phyloP scores from a whole-genome alignment of 371 early-diverging fungal species.

The Haplosporangium sp. region DNA sequence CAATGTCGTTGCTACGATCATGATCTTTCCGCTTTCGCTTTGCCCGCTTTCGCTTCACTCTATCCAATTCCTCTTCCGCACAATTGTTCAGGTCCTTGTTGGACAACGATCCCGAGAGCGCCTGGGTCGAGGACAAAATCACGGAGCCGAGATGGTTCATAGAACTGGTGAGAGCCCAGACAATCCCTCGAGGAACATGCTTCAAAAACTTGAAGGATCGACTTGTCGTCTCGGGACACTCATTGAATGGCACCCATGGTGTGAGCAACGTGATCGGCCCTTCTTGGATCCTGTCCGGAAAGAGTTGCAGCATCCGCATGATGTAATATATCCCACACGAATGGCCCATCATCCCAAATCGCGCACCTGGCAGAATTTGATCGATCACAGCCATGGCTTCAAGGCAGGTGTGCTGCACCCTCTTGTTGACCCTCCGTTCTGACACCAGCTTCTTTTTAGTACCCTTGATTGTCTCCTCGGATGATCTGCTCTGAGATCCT shows the following conservation, averaged over 20 bases:
- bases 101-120: constrained; percentile 32
- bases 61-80: neutral
- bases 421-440: constrained; percentile 17
- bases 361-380: constrained; percentile 26
- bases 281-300: constrained; percentile 24
- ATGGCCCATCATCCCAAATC: constrained; percentile 48
- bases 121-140: constrained; percentile 40
- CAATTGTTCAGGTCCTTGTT: constrained; percentile 13
- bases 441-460: neutral
- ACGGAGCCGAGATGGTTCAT: constrained; percentile 52
- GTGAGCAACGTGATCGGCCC: constrained; percentile 43
- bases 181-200: constrained; percentile 43
- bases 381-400: constrained; percentile 39
- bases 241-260: constrained; percentile 53
- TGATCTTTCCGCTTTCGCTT: neutral
- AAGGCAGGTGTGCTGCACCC: constrained; percentile 31
- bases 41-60: neutral
- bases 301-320: constrained; percentile 37
- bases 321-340: constrained; percentile 52
- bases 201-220: constrained; percentile 45
- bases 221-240: constrained; percentile 50
- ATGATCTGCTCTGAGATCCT: too few relatives aligned
- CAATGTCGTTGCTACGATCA: neutral
- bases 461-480: constrained; percentile 1
- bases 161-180: constrained; percentile 50